phyloP scores from a whole-genome alignment of 495 filamentous ascomycete genomes.

The Podospora tetraspora region DNA sequence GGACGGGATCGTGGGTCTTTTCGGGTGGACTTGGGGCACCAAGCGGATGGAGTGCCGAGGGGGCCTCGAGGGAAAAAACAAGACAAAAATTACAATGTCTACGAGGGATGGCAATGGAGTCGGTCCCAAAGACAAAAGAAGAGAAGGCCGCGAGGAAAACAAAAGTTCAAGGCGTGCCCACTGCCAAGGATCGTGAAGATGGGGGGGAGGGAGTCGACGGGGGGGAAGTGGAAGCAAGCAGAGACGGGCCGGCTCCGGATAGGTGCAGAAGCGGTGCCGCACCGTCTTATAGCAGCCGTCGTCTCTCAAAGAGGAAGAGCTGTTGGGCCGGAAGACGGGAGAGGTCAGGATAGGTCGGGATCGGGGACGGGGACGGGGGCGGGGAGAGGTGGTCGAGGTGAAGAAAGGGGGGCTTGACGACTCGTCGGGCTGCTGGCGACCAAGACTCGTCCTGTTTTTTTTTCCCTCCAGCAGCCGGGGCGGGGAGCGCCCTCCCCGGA shows the following conservation, averaged over 20 bases:
- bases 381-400: background rate
- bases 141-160: background rate
- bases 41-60: background rate
- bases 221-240: background rate
- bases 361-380: background rate
- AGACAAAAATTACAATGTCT: background rate
- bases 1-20: background rate
- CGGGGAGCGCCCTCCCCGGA: background rate
- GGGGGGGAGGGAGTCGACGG: background rate
- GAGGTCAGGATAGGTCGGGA: background rate
- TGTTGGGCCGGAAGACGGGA: background rate
- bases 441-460: background rate
- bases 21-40: background rate
- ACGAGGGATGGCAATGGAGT: background rate
- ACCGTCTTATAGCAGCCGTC: background rate
- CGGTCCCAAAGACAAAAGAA: slow-evolving; percentile 2
- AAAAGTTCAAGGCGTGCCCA: background rate
- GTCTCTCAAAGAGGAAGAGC: background rate
- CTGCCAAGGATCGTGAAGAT: background rate
- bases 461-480: background rate
- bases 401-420: background rate
- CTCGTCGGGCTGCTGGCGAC: background rate
- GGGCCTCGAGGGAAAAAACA: background rate
- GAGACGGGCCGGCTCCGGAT: background rate
- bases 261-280: background rate